These are phyloP conservation scores for Hyaloscypha finlandica DNA, from an alignment of 495 filamentous ascomycete species.

Conservation along the genomic window DNA sequence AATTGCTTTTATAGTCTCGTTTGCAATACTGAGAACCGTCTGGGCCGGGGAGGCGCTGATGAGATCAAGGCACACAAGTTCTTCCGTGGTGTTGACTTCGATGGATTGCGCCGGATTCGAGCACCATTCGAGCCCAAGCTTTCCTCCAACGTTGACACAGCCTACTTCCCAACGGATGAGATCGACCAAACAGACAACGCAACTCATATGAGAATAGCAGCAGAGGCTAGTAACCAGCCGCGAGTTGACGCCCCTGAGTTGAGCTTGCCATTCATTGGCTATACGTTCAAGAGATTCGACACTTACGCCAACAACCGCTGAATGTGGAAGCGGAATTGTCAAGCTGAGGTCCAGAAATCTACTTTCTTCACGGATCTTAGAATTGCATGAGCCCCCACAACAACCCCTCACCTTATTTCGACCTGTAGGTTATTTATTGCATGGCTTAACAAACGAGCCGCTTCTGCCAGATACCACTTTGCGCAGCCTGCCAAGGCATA, in stretches of 20 bases:
- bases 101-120: constrained; percentile 84
- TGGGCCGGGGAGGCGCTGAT: constrained; percentile 78
- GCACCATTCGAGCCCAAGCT: constrained; percentile 95
- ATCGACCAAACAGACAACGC: constrained; percentile 90
- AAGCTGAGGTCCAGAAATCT: neutral
- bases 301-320: neutral
- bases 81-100: constrained; percentile 95
- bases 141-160: constrained; percentile 90
- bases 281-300: constrained; percentile 98
- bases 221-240: constrained; percentile 35
- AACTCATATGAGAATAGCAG: constrained; percentile 64
- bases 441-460: constrained; percentile 2
- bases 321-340: neutral
- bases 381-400: neutral
- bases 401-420: neutral
- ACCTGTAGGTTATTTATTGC: constrained; percentile 6
- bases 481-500: constrained; percentile 14
- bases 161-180: constrained; percentile 98
- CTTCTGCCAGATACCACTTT: constrained; percentile 25
- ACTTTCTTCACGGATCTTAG: neutral
- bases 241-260: constrained; percentile 70
- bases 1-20: constrained; percentile 72
- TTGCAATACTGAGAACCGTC: constrained; percentile 85
- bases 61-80: constrained; percentile 94
- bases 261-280: constrained; percentile 95